Evolutionary conservation across 2,329 filamentous ascomycete species (phyloP), one percentile per base, ranked within the genome.

Genomic region (Colletotrichum costaricense): DNA sequence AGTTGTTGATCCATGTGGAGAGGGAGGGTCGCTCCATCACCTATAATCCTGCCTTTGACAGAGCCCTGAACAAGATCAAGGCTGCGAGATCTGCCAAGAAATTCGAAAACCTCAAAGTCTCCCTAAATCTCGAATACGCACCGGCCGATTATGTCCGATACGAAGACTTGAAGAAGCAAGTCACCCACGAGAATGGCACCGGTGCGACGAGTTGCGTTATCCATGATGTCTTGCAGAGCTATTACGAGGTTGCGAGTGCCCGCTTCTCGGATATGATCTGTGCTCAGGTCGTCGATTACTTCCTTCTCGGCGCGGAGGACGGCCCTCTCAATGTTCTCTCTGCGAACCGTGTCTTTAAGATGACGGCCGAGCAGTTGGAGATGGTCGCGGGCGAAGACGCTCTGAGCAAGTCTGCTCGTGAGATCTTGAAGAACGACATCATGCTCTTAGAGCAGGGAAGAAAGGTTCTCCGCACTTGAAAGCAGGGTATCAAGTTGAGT

Each of bases 241-340:
- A 92, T 79, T 93, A 94, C 81, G 85, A 88, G 28, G 87, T 93
- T 2, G 85, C 90, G 0, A 84, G 83, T 16, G 88, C 89, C 76
- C 87, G 91, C 0, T 93, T 94, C 72, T 86, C 92, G 1, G 92
- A 94, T 75, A 87, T 84, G 4, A 79, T 94, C 2, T 90, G 85
- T 76, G 86, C 87, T 73, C 91, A 93, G 74, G 89, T 86, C 0
- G 82, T 89, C 2, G 86, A 88, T 55, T 81, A 90, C 76, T 84
- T 85, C 72, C 83, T 94, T 0, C 79, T 93, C 0, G 80, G 79
- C 1, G 86, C 88, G 0, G 77, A 84, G 0, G 74, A 83, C 0
- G 88, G 88, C 6, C 91, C 91, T 0, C 80, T 92, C 1, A 83
- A 79, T 6, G 80, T 90, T 0, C 86, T 93, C 42, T 87, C 84